Evolutionary conservation across 1,284 basidiomycete species (phyloP).

Genomic region (Coniophora puteana): DNA sequence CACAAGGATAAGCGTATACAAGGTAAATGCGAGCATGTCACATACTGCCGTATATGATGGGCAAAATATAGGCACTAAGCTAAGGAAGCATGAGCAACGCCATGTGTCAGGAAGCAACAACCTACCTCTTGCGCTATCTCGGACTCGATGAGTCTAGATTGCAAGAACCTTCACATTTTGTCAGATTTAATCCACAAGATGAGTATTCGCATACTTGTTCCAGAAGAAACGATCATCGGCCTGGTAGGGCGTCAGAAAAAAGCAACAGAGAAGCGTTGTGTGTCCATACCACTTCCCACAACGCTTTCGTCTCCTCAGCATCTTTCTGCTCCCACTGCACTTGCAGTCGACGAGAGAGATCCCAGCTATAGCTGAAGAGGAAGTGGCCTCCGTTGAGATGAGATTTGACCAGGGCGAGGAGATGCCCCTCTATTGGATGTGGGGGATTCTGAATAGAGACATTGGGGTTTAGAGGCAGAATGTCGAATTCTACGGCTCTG

Average conservation of each 20-base stretch:
- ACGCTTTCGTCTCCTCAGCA: slow-evolving; percentile 47
- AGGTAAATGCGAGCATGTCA: slow-evolving; percentile 13
- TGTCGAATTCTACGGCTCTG: slow-evolving; percentile 88
- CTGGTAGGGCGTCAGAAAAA: slow-evolving; percentile 34
- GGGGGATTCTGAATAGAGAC: slow-evolving; percentile 63
- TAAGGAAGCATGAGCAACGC: slow-evolving; percentile 27
- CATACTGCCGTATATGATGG: slow-evolving; percentile 89
- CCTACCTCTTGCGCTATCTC: slow-evolving; percentile 61
- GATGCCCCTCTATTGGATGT: slow-evolving; percentile 85
- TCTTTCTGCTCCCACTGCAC: slow-evolving; percentile 65
- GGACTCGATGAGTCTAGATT: slow-evolving; percentile 67
- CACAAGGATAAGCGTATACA: slow-evolving; percentile 10
- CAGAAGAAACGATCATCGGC: slow-evolving; percentile 98
- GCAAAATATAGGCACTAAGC: slow-evolving; percentile 88
- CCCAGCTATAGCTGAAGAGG: slow-evolving; percentile 90
- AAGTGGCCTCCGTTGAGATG: slow-evolving; percentile 82
- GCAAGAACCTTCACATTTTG: slow-evolving; percentile 51
- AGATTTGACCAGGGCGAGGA: slow-evolving; percentile 82
- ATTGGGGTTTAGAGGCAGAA: slow-evolving; percentile 79
- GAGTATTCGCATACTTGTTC: slow-evolving; percentile 70
- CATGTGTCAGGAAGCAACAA: slow-evolving; percentile 1
- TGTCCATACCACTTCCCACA: slow-evolving; percentile 69
- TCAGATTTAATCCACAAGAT: slow-evolving; percentile 7
- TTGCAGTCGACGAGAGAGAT: slow-evolving; percentile 88
- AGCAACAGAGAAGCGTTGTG: slow-evolving; percentile 6